A percentile compares a stretch with the other conserved stretches of the same genome.
These are phyloP conservation scores for Jatropha podagrica DNA, from an alignment of 441 rosid species.

Conservation along the genomic window DNA sequence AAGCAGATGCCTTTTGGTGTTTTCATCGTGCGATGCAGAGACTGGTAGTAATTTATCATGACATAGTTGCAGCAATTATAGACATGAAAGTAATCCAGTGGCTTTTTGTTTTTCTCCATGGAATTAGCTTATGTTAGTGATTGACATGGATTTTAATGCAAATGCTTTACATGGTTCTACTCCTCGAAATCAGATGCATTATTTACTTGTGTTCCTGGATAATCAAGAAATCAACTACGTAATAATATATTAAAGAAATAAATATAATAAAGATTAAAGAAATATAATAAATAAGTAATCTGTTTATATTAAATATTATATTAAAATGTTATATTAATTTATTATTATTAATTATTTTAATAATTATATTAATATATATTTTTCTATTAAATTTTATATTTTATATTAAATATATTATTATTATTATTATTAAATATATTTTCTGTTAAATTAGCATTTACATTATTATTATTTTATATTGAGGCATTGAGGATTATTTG, in stretches of 20 bases:
- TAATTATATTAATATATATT: no score
- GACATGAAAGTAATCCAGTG: not conserved
- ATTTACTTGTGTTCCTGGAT: not conserved
- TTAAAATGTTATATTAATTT: no score
- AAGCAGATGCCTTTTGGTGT: conserved; percentile 98
- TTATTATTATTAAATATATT: no score
- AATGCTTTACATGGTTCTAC: not conserved
- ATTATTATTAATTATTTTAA: no score
- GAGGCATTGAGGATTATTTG: not conserved
- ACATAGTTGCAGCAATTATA: not conserved
- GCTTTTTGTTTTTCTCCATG: not conserved
- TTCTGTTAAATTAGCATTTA: no score
- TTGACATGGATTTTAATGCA: not conserved
- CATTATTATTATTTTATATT: no score
- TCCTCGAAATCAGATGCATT: not conserved
- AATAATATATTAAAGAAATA: no score
- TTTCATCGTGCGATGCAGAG: conserved; percentile 91
- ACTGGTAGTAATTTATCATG: conserved; percentile 38
- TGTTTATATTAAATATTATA: no score
- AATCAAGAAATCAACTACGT: not conserved
- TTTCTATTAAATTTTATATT: no score
- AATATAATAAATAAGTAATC: no score
- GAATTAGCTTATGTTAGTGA: not conserved
- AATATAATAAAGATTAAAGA: no score
- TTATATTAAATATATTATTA: no score